Conservation (phyloP, 2,329 filamentous ascomycete genomes). For the Penicillium hesseltinei region DNA sequence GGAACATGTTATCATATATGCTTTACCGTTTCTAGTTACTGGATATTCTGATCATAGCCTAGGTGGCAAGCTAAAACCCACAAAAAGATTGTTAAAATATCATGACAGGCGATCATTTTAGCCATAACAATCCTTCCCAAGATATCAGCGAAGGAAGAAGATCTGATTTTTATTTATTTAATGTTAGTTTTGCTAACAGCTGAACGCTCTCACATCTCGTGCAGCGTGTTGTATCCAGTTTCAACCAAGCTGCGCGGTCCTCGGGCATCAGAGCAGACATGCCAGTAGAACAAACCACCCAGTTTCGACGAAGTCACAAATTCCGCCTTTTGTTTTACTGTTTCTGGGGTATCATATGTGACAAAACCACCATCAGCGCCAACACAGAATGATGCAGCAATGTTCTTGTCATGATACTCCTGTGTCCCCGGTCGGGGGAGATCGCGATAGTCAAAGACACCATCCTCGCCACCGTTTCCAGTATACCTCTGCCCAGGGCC, state of each 20-base stretch:
- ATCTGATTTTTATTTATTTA: neutral
- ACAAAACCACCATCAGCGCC: constrained; percentile 75
- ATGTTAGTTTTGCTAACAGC: neutral
- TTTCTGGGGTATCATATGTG: constrained; percentile 75
- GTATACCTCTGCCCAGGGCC: constrained; percentile 62
- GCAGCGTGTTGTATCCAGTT: constrained; percentile 58
- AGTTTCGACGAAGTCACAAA: constrained; percentile 71
- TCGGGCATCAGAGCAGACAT: constrained; percentile 68
- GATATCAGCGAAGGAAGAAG: neutral
- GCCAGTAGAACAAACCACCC: constrained; percentile 79
- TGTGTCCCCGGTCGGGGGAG: constrained; percentile 62
- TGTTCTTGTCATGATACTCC: constrained; percentile 66
- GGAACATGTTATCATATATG: neutral
- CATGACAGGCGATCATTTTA: neutral
- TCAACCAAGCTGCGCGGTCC: constrained; percentile 58
- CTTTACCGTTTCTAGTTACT: neutral
- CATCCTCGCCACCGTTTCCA: constrained; percentile 59
- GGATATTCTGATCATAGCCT: neutral
- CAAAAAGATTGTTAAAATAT: neutral
- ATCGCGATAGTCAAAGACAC: constrained; percentile 71
- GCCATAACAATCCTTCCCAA: neutral
- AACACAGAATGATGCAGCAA: constrained; percentile 66
- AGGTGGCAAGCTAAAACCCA: too few species aligned
- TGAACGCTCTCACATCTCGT: constrained; percentile 35
- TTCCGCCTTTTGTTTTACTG: constrained; percentile 70